Percentiles rank a stretch among this genome's conserved stretches.
These are phyloP conservation scores for Melanomma pulvis-pyrius DNA, from an alignment of 495 filamentous ascomycete species.

Conservation along the genomic window DNA sequence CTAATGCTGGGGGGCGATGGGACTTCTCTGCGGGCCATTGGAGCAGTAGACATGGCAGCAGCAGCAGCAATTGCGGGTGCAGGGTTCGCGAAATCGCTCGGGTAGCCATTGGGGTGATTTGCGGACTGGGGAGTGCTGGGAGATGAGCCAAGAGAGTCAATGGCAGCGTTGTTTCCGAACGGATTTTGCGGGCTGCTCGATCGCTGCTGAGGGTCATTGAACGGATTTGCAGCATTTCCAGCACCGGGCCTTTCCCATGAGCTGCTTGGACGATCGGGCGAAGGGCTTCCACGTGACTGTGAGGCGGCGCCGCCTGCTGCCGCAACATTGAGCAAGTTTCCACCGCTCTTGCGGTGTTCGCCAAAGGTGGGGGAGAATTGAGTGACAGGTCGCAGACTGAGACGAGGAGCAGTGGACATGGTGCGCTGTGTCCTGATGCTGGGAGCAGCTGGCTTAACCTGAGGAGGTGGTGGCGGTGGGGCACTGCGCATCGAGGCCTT, in stretches of 20 bases:
- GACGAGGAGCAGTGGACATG: constrained; percentile 64
- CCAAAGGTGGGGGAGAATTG: constrained; percentile 77
- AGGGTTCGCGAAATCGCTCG: constrained; percentile 33
- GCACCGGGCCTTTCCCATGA: constrained; percentile 54
- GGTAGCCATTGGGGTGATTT: not conserved
- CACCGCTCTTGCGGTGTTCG: constrained; percentile 51
- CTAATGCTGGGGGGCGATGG: constrained; percentile 15
- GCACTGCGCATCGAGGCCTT: constrained; percentile 55
- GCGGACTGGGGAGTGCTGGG: constrained; percentile 3
- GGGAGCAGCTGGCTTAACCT: constrained; percentile 32
- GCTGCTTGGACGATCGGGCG: constrained; percentile 44
- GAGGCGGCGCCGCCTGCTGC: constrained; percentile 38
- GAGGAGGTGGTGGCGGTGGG: constrained; percentile 32
- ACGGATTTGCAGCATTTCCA: constrained; percentile 47
- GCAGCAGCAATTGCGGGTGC: constrained; percentile 38
- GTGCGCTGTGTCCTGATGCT: constrained; percentile 46
- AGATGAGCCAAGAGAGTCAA: constrained; percentile 40
- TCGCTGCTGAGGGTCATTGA: constrained; percentile 42
- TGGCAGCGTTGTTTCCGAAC: constrained; percentile 56
- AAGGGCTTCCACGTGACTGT: constrained; percentile 27
- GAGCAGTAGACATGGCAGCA: constrained; percentile 46
- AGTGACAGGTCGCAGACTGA: constrained; percentile 85
- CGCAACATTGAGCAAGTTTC: constrained; percentile 48
- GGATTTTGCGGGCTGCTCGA: constrained; percentile 45
- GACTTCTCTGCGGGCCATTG: constrained; percentile 22